Conservation (phyloP, 208 protist genomes). For the Leishmania martiniquensis region DNA sequence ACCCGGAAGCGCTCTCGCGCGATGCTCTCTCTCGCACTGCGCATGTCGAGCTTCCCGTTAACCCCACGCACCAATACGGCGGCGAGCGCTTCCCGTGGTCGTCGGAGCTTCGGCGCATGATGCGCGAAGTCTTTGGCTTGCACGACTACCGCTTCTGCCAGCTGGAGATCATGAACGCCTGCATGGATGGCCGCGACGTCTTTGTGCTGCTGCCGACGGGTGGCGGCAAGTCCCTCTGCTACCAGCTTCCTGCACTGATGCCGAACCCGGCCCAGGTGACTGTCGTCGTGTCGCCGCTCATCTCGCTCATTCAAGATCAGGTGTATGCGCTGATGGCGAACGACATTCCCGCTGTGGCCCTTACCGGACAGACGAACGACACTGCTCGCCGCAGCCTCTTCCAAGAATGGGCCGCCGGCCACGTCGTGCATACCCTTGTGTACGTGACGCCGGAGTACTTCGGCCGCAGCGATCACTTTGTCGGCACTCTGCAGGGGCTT, state of each 20-base stretch:
- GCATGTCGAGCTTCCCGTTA: conserved; percentile 70
- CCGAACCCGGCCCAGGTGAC: conserved; percentile 84
- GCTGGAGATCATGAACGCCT: conserved; percentile 95
- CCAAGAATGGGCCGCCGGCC: conserved; percentile 60
- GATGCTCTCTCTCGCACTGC: conserved; percentile 40
- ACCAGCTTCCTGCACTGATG: conserved; percentile 94
- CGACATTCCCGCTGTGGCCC: conserved; percentile 79
- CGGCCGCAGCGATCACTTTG: conserved; percentile 80
- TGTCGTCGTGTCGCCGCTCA: conserved; percentile 96
- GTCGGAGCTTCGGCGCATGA: conserved; percentile 77
- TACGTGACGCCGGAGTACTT: conserved; percentile 92
- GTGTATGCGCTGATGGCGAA: conserved; percentile 84
- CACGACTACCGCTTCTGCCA: conserved; percentile 93
- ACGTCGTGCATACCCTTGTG: conserved; percentile 71
- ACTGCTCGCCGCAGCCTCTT: conserved; percentile 62
- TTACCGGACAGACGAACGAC: conserved; percentile 81
- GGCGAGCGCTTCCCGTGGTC: conserved; percentile 85
- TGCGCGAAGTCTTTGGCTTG: conserved; percentile 90
- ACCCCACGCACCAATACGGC: conserved; percentile 67
- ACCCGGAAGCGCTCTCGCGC: conserved; percentile 36
- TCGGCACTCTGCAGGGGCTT: conserved; percentile 52
- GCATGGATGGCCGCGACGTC: conserved; percentile 88
- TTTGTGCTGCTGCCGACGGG: conserved; percentile 97
- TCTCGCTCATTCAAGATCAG: conserved; percentile 98
- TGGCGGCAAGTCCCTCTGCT: conserved; percentile 96